Evolutionary conservation across 495 filamentous ascomycete species (phyloP), one percentile per base, ranked within the genome.

Genomic region (Elasticomyces elasticus): DNA sequence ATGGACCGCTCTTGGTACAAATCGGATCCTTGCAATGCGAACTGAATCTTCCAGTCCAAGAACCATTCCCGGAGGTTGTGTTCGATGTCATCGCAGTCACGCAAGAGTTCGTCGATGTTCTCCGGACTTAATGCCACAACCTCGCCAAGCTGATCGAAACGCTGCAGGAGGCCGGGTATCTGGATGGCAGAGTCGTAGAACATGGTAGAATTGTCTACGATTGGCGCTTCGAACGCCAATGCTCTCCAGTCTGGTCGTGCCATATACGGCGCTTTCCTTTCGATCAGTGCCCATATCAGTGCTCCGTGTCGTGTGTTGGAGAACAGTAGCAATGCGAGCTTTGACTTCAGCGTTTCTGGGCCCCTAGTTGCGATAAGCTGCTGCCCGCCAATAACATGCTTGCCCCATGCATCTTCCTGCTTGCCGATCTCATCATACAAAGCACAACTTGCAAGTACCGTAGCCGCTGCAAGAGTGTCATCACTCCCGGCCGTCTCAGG

Each of bases 121-220:
- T 35, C 13, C 24, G 35, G 9, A 13, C 43, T 48, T 31, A 48
- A 23, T 27, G 42, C 40, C 2, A 38, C 38, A 19, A 4, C 19
- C 9, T 31, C 38, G 25, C 25, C 17, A 31, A 61, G 26, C 20
- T 49, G 19, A 23, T 62, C 59, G 28, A 50, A 43, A 26, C 40
- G 15, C 24, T 58, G 19, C 5, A 62, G 42, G 25, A 62, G 24
- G 3, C 50, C 55, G 1, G 59, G 59, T 3, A 62, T 35, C 50
- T 55, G 49, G 10, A 62, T n/a, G 11, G 55, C 59, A 10, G 41
- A 5, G 28, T 57, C 50, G 30, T 54, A 62, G 30, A 62, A 62
- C 13, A 35, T 5, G 2, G 50, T 57, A 7, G 49, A 54, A 6
- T 25, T 22, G 38, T 62, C 59, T 25, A 37, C 31, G 1, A 44